Evolutionary conservation across 2,329 filamentous ascomycete species (phyloP), one percentile per base, ranked within the genome.

Genomic region (Aspergillus thermomutatus): DNA sequence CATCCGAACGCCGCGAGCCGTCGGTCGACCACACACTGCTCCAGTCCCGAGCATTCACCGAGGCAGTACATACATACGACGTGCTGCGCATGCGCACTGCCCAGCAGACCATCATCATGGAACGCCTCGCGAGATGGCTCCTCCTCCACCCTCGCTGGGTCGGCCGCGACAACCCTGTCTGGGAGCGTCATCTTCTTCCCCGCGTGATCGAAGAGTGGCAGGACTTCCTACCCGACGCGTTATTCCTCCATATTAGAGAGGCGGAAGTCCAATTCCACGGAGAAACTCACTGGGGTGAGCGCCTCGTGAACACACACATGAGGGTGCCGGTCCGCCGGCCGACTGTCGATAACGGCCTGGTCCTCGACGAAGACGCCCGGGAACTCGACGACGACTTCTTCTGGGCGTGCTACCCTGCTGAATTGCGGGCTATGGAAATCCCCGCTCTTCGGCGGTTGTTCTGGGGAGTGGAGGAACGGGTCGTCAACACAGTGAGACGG

Each of bases 131-230:
- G 28, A 51, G 57, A 37, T 54, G 63, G 11, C 60, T 69, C 28
- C 40, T 70, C 9, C 53, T 67, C 25, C 55, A 64, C 21, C 53
- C 59, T 14, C 40, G 54, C 3, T 69, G 64, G 66, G 50, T 49
- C 0, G 53, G 59, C 6, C 61, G 64, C 14, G 50, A 58, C 34
- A 60, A 62, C 17, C 52, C 50, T 6, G 55, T 46, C 10, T 79
- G 74, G 75, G 62, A 70, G 43, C 62, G 64, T 14, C 64, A 68
- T 17, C 55, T 69, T 1, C 62, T 82, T 3, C 82, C 81, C 1
- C 64, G 70, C 7, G 63, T 80, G 28, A 60, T 83, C n/a, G 66
- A 72, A 49, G 79, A 82, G 63, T 83, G 82, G 71, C 66, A 66
- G 11, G 72, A 74, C 43, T 81, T 83, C 55, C 53, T 84, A 7